phyloP scores from a whole-genome alignment of 345 rosid species.

The Euphorbia peplus region DNA sequence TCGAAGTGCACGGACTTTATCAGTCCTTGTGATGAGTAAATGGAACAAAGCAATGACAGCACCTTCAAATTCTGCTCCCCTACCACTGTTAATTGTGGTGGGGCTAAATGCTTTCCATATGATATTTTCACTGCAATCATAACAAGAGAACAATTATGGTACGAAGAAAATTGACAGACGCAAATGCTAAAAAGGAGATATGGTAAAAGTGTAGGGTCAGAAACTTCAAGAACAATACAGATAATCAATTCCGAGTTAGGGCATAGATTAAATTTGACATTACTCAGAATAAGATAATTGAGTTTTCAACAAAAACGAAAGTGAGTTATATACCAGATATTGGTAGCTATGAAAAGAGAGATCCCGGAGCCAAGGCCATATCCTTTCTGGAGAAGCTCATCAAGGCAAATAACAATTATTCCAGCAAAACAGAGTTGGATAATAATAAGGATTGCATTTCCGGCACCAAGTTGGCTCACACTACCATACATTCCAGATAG shows the following conservation, averaged over 20 bases:
- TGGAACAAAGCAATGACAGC: constrained; percentile 88
- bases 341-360: constrained; percentile 64
- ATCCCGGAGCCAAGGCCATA: constrained; percentile 40
- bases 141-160: neutral
- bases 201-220: too few relatives aligned
- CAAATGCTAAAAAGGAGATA: neutral
- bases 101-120: constrained; percentile 93
- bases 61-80: constrained; percentile 93
- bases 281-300: too few relatives aligned
- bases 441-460: constrained; percentile 52
- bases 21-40: constrained; percentile 66
- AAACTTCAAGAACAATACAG: too few relatives aligned
- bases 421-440: constrained; percentile 51
- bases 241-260: too few relatives aligned
- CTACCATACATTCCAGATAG: constrained; percentile 70
- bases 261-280: too few relatives aligned
- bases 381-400: constrained; percentile 14
- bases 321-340: constrained; percentile 47
- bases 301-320: too few relatives aligned
- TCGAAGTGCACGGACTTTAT: constrained; percentile 74
- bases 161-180: neutral
- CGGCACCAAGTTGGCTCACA: constrained; percentile 59
- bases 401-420: constrained; percentile 18
- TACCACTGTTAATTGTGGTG: constrained; percentile 79
- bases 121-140: constrained; percentile 58